Evolutionary conservation across 495 filamentous ascomycete genomes (phyloP), one percentile per base, ranked within the genome.

Genomic region (Haplographium delicatum): DNA sequence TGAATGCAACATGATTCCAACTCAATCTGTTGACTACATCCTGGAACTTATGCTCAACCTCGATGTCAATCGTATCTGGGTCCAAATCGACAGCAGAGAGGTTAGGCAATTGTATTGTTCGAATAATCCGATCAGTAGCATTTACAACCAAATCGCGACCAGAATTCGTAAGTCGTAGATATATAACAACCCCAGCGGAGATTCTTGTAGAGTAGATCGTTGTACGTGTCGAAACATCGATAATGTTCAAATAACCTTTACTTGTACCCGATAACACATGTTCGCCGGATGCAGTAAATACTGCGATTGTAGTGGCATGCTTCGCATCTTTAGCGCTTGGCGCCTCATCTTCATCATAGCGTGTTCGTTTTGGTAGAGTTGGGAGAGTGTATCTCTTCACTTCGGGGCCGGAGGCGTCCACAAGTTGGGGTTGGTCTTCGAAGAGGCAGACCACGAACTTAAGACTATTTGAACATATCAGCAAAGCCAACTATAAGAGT

Each of bases 1-100:
- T 93, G 65, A 99, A 96, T 0, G 90, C 82, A 25, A 94, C 89
- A 62, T 96, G 88, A 62, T 96, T 97, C 93, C 93, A 99, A 25
- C 85, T 84, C 9, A 96, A 74, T 23, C 85, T 80, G 62, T 97
- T 96, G 16, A 99, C 91, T 3, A 96, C 87, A 65, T 99, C 93
- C 67, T 96, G 91, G 61, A 96, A 97, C 64, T 95, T 96, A 65
- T 97, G 94, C 63, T 99, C 94, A 19, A 96, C 84, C 27, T 91
- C 86, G 18, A 99, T 74, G 50, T 87, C 82, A 58, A 96, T 86
- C 11, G 77, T 83, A 50, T 85, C 82, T 10, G 74, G 74, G 48
- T 84, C 77, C 20, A 86, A 68, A 44, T 78, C 74, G 15, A 70
- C 65, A 4, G 68, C 70, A 6, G 71, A 72, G 28, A 73, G 66